Percentiles rank a stretch among this genome's conserved stretches.
Conservation (phyloP, 441 rosid genomes). For the Bruguiera hainesii region DNA sequence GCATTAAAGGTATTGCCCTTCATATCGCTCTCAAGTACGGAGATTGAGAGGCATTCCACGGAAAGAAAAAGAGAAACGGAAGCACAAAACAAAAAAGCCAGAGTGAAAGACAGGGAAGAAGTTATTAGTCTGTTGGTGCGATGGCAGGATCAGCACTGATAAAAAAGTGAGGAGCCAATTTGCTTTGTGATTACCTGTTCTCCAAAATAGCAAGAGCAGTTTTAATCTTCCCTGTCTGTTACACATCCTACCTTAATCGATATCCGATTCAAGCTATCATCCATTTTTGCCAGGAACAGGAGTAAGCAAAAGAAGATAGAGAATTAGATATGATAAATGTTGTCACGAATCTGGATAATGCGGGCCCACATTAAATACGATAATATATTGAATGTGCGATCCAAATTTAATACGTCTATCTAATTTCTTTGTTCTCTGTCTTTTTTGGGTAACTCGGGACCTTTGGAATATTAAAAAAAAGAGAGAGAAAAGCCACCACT, state of each 20-base stretch:
- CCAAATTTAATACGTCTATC: too few relatives aligned
- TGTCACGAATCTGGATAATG: too few relatives aligned
- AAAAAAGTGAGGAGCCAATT: background rate
- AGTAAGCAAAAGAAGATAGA: too few relatives aligned
- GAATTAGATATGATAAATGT: too few relatives aligned
- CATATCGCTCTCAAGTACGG: slow-evolving; percentile 7
- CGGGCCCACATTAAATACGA: too few relatives aligned
- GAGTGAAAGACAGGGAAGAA: background rate
- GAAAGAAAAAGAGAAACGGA: slow-evolving; percentile 1
- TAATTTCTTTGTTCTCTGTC: too few relatives aligned
- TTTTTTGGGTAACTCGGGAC: slow-evolving; percentile 8
- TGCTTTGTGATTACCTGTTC: slow-evolving; percentile 9
- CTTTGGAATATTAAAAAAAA: slow-evolving; percentile 17
- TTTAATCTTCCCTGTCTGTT: too few relatives aligned
- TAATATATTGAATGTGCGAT: too few relatives aligned
- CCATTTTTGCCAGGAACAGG: too few relatives aligned
- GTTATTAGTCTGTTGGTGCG: too few relatives aligned
- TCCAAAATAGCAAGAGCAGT: background rate
- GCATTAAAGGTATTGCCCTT: background rate
- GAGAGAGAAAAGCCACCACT: slow-evolving; percentile 21
- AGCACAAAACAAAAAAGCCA: slow-evolving; percentile 10
- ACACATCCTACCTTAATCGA: too few relatives aligned
- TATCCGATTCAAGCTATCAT: too few relatives aligned
- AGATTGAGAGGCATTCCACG: background rate
- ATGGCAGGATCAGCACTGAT: slow-evolving; percentile 2